Conservation (phyloP, 192 early-diverging fungal species). For the Allomyces javanicus region DNA sequence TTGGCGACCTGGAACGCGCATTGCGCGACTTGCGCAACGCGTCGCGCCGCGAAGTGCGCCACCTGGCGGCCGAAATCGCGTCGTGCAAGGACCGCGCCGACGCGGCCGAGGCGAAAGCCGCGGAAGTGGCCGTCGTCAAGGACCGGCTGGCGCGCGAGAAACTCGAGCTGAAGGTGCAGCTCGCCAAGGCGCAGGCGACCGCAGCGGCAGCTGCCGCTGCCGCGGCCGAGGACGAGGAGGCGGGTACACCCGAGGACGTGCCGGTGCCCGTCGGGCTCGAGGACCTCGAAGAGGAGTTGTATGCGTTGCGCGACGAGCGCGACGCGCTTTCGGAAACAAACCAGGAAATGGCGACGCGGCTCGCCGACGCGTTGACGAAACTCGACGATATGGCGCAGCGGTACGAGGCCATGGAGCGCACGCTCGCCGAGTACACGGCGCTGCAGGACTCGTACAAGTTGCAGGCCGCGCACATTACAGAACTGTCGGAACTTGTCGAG, state of each 20-base stretch:
- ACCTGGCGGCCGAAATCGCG: constrained; percentile 1
- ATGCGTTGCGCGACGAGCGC: constrained; percentile 8
- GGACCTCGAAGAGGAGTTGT: constrained; percentile 7
- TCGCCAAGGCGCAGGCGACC: not conserved
- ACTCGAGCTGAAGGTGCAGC: constrained; percentile 1
- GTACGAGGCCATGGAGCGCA: not conserved
- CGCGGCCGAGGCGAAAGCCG: not conserved
- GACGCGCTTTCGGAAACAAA: not conserved
- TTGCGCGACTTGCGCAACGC: constrained; percentile 1
- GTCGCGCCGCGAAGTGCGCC: not conserved
- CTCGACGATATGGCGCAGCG: not conserved
- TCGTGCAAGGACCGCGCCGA: not conserved
- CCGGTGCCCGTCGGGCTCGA: too few species aligned
- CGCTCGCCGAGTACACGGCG: not conserved
- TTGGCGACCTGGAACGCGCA: constrained; percentile 1
- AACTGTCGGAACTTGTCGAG: not conserved
- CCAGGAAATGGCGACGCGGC: not conserved
- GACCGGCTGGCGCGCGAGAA: constrained; percentile 3
- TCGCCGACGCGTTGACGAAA: not conserved
- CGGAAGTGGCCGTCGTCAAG: constrained; percentile 4
- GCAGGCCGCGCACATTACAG: not conserved
- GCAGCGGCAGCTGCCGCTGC: not conserved
- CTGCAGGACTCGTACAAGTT: not conserved
- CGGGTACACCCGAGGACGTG: too few species aligned
- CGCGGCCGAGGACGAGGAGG: too few species aligned